Base-by-base conservation (phyloP, 164 flowering plant species). In the Kalanchoe fedtschenkoi region DNA sequence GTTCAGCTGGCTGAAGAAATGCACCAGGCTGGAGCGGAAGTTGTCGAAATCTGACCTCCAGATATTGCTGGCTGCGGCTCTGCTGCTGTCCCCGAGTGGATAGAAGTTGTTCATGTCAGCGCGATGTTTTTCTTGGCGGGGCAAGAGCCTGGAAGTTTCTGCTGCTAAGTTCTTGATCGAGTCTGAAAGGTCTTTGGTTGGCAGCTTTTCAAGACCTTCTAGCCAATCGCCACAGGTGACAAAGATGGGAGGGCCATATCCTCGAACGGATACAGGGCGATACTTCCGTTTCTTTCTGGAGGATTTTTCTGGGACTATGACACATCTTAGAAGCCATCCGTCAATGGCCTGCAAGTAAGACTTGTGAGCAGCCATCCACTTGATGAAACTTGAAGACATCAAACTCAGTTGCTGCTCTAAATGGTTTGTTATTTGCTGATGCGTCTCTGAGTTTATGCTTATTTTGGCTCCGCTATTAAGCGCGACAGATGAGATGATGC, bases 241-340 rank as follows among this genome's bases (percentile, higher is more conserved):
- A 72, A 76, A 93, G 65, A 93, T 84, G 9, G 92, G 89, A 13
- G 97, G 98, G 15, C 89, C 95, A 17, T 2, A 39, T 58, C 72
- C 22, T 61, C 84, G 72, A 58, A 76, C 62, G 7, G 80, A 64
- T 14, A 65, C 71, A 7, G 67, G 70, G 55, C 60, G 78, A n/a
- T 6, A n/a, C 58, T 75, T 68, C 61, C 77, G 72, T 69, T 68
- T 82, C 62, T 78, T 78, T 69, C 71, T 83, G 16, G 84, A 62
- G 3, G 76, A 33, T 61, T 74, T 76, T 46, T 73, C 77, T 5
- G 71, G 79, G 26, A 51, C 24, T 21, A 62, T 44, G 53, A 82
- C 84, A 44, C 97, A 88, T 75, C 83, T 93, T 51, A 57, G 33
- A 29, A 93, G 91, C 98, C 98, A 93, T 24, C 73, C 76, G 33